These are phyloP conservation scores for Sechiopsis laciniata DNA, from an alignment of 306 rosid genomes.

Conservation along the genomic window DNA sequence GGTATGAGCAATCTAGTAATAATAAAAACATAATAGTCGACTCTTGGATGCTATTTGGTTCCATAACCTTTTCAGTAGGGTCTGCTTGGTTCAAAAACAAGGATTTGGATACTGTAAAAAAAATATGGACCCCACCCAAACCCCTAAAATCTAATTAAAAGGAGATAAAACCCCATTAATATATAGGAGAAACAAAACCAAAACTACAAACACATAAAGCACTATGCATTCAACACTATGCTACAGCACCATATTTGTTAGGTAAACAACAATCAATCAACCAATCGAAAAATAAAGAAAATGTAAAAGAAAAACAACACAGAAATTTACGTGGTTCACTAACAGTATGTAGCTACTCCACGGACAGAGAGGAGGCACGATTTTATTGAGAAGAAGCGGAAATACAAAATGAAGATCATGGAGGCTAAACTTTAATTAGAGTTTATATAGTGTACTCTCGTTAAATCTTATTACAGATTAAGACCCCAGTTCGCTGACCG, in stretches of 20 bases:
- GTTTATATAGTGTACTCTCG: too few relatives aligned
- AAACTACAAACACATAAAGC: not conserved
- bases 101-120: not conserved
- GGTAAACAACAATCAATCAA: too few relatives aligned
- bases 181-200: not conserved
- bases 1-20: not conserved
- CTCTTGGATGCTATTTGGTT: slow-evolving; percentile 2
- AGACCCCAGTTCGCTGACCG: too few relatives aligned
- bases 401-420: too few relatives aligned
- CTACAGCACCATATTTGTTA: not conserved
- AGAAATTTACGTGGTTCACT: too few relatives aligned
- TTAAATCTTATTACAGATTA: too few relatives aligned
- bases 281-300: too few relatives aligned
- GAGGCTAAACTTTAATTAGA: too few relatives aligned
- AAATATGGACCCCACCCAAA: not conserved
- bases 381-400: too few relatives aligned
- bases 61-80: not conserved
- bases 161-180: slow-evolving; percentile 1
- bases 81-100: slow-evolving; percentile 8
- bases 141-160: not conserved
- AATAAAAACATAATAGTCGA: not conserved
- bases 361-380: too few relatives aligned
- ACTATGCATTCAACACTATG: not conserved
- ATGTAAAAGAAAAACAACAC: too few relatives aligned
- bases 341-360: too few relatives aligned